Base-by-base conservation (phyloP, 352 stramenopile genomes). In the Globisporangium spiculum region DNA sequence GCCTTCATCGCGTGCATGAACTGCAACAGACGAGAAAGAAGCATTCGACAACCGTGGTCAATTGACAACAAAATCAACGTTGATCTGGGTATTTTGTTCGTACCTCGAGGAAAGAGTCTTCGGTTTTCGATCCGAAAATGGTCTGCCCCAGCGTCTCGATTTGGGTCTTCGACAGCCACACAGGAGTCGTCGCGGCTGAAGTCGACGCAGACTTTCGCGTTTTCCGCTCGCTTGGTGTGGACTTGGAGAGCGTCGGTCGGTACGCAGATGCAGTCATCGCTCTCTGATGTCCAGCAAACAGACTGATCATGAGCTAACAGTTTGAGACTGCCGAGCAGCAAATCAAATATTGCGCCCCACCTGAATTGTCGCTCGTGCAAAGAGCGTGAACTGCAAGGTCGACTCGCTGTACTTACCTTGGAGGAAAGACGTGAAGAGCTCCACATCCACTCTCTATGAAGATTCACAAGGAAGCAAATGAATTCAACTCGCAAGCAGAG, bases 371-470 rank as follows among this genome's bases (percentile, higher is more conserved):
- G 75, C 68, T n/a, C 86, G 73, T 6, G 80, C 70, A 30, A 73
- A 76, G 16, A 93, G 67, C 60, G 86, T 92, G 68, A 91, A 93
- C 1, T 59, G 26, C 2, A 93, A 54, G 4, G 75, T 78, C 20
- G 53, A 44, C n/a, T 81, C 74, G n/a, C 73, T 65, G 56, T 88
- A 84, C 26, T 73, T 77, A 1, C 78, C 81, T 60, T 84, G 74
- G 38, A 93, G 59, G 66, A 93, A 91, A 14, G 73, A 74, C 6
- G 75, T 70, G 65, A 93, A 92, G 20, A 88, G 71, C 56, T 89
- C 79, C 9, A 86, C 74, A 36, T 93, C 86, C 20, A 85, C 63
- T 14, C 4, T 32, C 30, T 32, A 32, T 32, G 30, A 32, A 32
- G 30, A 32, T 32, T 32, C 30, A 32, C 30, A 32, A 32, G 4